Evolutionary conservation across 495 filamentous ascomycete genomes (phyloP).

Genomic region (Hypomontagnella submonticulosa): DNA sequence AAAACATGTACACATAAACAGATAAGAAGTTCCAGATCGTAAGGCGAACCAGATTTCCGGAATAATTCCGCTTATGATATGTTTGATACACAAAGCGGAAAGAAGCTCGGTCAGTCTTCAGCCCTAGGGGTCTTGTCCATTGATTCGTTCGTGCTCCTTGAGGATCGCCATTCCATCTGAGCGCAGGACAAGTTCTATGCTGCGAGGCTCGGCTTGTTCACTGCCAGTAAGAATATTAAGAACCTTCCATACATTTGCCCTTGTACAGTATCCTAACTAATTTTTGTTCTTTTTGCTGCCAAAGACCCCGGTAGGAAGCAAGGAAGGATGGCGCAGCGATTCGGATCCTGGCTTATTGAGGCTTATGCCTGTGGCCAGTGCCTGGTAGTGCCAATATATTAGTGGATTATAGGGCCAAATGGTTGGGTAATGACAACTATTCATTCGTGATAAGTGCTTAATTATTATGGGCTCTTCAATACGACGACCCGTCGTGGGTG

Average conservation of each 20-base stretch:
- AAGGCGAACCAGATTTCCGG: too few relatives aligned
- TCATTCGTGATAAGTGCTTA: slow-evolving; percentile 7
- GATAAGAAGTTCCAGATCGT: too few relatives aligned
- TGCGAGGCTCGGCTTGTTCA: background rate
- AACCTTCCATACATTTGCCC: too few relatives aligned
- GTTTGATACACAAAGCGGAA: background rate
- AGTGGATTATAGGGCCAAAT: background rate
- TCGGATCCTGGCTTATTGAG: slow-evolving; percentile 17
- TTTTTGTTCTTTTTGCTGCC: too few relatives aligned
- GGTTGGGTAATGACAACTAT: background rate
- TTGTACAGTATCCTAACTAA: too few relatives aligned
- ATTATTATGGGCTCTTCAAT: slow-evolving; percentile 12
- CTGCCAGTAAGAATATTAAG: too few relatives aligned
- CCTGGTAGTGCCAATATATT: background rate
- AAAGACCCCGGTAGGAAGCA: background rate
- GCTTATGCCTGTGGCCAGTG: slow-evolving; percentile 5
- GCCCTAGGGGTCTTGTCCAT: slow-evolving; percentile 11
- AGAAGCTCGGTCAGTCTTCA: slow-evolving; percentile 11
- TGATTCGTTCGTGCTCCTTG: slow-evolving; percentile 11
- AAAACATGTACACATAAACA: too few relatives aligned
- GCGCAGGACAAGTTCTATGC: background rate
- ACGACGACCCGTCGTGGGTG: slow-evolving; percentile 8
- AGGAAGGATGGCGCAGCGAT: slow-evolving; percentile 22
- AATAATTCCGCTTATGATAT: too few relatives aligned
- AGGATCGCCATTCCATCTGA: slow-evolving; percentile 19